Evolutionary conservation across 495 filamentous ascomycete genomes (phyloP).

Genomic region (Ascobolus immersus): DNA sequence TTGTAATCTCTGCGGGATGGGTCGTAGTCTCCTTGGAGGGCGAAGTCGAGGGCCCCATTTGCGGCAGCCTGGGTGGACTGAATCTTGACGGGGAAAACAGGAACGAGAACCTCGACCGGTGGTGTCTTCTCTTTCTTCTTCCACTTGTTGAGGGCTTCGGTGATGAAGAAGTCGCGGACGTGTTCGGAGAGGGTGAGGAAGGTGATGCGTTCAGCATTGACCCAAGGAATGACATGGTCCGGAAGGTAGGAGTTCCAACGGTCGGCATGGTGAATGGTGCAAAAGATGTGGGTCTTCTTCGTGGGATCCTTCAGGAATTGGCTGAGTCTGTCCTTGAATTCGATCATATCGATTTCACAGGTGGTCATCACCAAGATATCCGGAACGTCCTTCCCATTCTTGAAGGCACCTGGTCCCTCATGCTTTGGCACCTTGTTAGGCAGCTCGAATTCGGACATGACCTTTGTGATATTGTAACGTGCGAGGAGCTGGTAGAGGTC

Average conservation of each 20-base stretch:
- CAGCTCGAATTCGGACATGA: constrained; percentile 10
- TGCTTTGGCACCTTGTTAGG: constrained; percentile 1
- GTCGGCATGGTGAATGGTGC: constrained; percentile 13
- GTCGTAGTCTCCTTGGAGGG: constrained; percentile 12
- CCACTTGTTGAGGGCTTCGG: constrained; percentile 7
- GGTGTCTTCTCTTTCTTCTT: constrained; percentile 1
- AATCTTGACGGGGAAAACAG: constrained; percentile 6
- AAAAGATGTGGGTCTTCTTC: constrained; percentile 12
- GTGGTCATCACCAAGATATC: constrained; percentile 12
- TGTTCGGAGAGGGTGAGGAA: constrained; percentile 13
- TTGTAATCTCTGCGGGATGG: constrained; percentile 9
- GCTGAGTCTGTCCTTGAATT: constrained; percentile 1
- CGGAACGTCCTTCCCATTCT: neutral
- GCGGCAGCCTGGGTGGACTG: neutral
- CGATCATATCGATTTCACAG: constrained; percentile 10
- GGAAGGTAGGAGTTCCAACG: constrained; percentile 8
- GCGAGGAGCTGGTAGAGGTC: constrained; percentile 8
- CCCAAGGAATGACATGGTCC: constrained; percentile 7
- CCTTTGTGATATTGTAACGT: constrained; percentile 11
- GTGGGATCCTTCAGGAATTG: constrained; percentile 6
- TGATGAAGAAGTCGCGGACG: constrained; percentile 7
- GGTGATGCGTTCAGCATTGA: constrained; percentile 6
- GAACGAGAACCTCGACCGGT: constrained; percentile 6
- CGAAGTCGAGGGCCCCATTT: constrained; percentile 8
- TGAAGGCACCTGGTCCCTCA: constrained; percentile 3